Conservation (phyloP, 805 yeast genomes). For the Kuraishia piskuri region DNA sequence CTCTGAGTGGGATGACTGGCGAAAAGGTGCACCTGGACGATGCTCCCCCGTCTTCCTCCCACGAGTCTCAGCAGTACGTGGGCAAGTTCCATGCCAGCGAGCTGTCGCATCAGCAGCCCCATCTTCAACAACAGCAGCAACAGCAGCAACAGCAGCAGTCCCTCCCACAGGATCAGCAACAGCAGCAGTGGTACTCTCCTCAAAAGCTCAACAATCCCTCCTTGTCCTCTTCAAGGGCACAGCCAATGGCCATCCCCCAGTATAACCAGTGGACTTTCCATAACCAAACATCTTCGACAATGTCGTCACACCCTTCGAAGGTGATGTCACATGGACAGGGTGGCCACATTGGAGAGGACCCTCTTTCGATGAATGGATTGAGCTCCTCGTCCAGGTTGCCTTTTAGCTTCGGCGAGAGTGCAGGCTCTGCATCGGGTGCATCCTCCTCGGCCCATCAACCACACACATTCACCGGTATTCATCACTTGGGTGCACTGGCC, state of each 20-base stretch:
- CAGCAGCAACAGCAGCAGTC: constrained; percentile 10
- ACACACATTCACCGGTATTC: background rate
- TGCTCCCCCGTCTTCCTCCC: background rate
- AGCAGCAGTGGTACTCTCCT: background rate
- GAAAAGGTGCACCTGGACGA: background rate
- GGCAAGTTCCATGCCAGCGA: constrained; percentile 1
- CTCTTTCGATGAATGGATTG: background rate
- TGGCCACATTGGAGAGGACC: background rate
- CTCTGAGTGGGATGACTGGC: background rate
- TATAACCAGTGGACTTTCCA: constrained; percentile 4
- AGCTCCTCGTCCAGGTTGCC: background rate
- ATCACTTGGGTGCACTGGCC: constrained; percentile 3
- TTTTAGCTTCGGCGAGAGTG: background rate
- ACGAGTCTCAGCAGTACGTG: background rate
- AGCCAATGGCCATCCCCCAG: background rate
- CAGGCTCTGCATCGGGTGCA: background rate
- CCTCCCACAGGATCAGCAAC: constrained; percentile 2
- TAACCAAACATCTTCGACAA: constrained; percentile 1
- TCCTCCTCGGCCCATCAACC: background rate
- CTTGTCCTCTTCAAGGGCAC: background rate
- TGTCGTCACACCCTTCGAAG: background rate
- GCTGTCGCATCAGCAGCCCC: background rate
- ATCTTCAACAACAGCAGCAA: constrained; percentile 5
- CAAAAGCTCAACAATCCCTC: background rate
- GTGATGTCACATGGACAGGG: background rate